Percentiles rank a stretch among this genome's conserved stretches.
Conservation (phyloP, 306 rosid genomes). For the Sicyos edulis region DNA sequence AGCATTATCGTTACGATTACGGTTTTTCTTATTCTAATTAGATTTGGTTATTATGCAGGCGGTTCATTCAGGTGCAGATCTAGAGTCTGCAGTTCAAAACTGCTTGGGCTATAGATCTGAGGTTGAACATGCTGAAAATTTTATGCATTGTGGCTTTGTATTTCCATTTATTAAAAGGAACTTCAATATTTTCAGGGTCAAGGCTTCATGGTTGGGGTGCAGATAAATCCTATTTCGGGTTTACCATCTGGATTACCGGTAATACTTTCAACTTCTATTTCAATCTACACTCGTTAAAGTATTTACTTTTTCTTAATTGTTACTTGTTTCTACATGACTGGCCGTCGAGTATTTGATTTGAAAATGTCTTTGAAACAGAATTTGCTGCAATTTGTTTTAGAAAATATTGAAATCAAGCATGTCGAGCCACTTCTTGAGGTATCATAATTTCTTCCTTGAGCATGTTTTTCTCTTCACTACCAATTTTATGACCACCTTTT, state of each 20-base stretch:
- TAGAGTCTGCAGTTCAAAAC: constrained; percentile 76
- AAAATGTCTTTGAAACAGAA: constrained; percentile 39
- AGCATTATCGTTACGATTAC: neutral
- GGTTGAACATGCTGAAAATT: constrained; percentile 43
- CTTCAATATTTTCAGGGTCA: constrained; percentile 64
- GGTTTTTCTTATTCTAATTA: constrained; percentile 6
- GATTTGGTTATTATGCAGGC: constrained; percentile 48
- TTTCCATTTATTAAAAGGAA: constrained; percentile 24
- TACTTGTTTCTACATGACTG: constrained; percentile 23
- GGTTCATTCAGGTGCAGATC: constrained; percentile 98
- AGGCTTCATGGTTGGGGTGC: constrained; percentile 99
- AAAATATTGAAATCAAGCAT: constrained; percentile 65
- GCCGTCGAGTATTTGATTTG: neutral
- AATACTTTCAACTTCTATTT: constrained; percentile 30
- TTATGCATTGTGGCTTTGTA: constrained; percentile 14
- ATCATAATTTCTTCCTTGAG: constrained; percentile 26
- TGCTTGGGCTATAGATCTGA: constrained; percentile 83
- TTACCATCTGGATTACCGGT: constrained; percentile 84
- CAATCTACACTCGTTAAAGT: constrained; percentile 12
- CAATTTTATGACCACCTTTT: constrained; percentile 10
- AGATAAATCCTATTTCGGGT: constrained; percentile 83
- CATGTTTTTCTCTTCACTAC: constrained; percentile 13
- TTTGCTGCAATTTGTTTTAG: constrained; percentile 58
- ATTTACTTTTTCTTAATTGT: constrained; percentile 16
- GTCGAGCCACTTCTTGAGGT: constrained; percentile 87